Conservation (phyloP, 345 rosid genomes). For the Syzygium jambos region DNA sequence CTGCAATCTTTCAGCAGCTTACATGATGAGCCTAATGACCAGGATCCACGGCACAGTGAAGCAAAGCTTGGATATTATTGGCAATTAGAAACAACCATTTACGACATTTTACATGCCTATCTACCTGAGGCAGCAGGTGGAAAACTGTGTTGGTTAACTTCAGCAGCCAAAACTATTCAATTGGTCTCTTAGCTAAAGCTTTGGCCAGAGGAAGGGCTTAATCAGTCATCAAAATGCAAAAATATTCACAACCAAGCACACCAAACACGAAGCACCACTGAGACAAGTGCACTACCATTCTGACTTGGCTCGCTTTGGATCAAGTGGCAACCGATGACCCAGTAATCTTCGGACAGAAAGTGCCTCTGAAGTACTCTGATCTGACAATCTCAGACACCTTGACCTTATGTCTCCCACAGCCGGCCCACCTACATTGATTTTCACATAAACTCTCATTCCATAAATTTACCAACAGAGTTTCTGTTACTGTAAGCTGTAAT, state of each 20-base stretch:
- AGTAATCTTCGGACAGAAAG: conserved; percentile 81
- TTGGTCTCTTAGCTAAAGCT: not conserved
- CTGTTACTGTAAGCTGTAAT: not conserved
- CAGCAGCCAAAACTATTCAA: not conserved
- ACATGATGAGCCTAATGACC: not conserved
- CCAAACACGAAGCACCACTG: not conserved
- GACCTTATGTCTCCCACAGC: conserved; percentile 97
- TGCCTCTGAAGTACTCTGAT: conserved; percentile 82
- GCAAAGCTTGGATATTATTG: not conserved
- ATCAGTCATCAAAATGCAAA: not conserved
- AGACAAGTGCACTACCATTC: conserved; percentile 48
- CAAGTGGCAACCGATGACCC: conserved; percentile 76
- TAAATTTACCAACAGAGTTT: not conserved
- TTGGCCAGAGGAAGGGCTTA: not conserved
- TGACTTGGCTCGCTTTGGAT: conserved; percentile 56
- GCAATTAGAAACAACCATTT: not conserved
- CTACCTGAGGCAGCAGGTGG: not conserved
- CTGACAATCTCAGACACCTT: conserved; percentile 87
- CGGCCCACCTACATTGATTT: conserved; percentile 58
- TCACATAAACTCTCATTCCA: not conserved
- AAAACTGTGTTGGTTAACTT: not conserved
- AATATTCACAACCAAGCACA: not conserved
- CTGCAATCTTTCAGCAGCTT: not conserved
- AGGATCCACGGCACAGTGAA: not conserved
- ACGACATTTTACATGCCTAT: not conserved